Percentiles rank a stretch among this genome's conserved stretches.
These are phyloP conservation scores for Cylindricascospora bacillispora DNA, from an alignment of 1,139 yeast species.

Conservation along the genomic window DNA sequence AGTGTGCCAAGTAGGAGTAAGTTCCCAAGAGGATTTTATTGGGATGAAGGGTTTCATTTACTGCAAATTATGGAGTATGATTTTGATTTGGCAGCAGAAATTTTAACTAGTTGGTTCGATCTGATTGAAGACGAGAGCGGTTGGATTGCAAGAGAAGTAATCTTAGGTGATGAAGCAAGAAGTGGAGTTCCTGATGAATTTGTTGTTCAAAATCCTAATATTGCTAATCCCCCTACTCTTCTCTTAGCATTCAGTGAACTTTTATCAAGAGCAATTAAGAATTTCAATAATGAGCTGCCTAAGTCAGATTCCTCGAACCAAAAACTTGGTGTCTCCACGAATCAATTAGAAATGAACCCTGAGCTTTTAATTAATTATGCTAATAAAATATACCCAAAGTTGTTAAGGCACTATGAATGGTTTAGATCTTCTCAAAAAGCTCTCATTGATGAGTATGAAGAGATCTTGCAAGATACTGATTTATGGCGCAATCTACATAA, in stretches of 20 bases:
- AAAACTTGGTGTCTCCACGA: slow-evolving; percentile 11
- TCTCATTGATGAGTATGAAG: slow-evolving; percentile 42
- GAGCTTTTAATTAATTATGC: slow-evolving; percentile 53
- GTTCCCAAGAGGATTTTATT: slow-evolving; percentile 92
- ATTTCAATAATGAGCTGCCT: slow-evolving; percentile 12
- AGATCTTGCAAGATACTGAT: slow-evolving; percentile 16
- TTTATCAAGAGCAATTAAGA: slow-evolving; percentile 34
- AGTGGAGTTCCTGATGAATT: slow-evolving; percentile 81
- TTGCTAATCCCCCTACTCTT: slow-evolving; percentile 93
- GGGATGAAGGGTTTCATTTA: slow-evolving; percentile 98
- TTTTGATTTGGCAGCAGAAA: slow-evolving; percentile 69
- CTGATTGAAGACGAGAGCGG: slow-evolving; percentile 85
- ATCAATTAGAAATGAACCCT: slow-evolving; percentile 40
- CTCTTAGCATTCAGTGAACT: slow-evolving; percentile 67
- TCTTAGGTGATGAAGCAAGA: slow-evolving; percentile 84
- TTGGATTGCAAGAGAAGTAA: slow-evolving; percentile 95
- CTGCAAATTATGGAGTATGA: slow-evolving; percentile 75
- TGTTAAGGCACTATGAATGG: slow-evolving; percentile 73
- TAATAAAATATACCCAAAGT: slow-evolving; percentile 56
- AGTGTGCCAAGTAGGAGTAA: slow-evolving; percentile 88
- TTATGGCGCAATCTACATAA: slow-evolving; percentile 29
- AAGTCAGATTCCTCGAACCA: slow-evolving; percentile 15
- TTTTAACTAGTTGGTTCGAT: slow-evolving; percentile 77
- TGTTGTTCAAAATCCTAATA: slow-evolving; percentile 73
- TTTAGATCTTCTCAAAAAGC: slow-evolving; percentile 76